Conservation (phyloP, 306 rosid genomes). For the Purshia tridentata region DNA sequence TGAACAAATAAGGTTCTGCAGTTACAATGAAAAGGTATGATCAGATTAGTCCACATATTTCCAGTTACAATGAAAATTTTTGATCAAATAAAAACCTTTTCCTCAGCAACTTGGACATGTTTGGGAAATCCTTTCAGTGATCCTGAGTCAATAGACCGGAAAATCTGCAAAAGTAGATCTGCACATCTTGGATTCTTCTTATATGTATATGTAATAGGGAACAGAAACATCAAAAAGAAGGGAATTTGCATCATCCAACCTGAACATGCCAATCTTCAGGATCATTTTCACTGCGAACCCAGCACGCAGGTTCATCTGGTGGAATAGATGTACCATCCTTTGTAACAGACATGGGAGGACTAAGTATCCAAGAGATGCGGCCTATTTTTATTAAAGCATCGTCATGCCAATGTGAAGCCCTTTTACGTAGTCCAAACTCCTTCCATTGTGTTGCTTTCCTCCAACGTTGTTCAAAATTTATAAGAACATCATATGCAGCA, state of each 20-base stretch:
- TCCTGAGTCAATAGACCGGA: constrained; percentile 93
- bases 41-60: constrained; percentile 5
- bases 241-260: constrained; percentile 49
- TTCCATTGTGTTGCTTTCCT: constrained; percentile 72
- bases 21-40: constrained; percentile 26
- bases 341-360: constrained; percentile 42
- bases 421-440: constrained; percentile 61
- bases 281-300: constrained; percentile 58
- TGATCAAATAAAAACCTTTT: constrained; percentile 43
- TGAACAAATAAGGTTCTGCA: constrained; percentile 84
- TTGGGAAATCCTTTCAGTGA: constrained; percentile 91
- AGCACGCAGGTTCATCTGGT: constrained; percentile 50
- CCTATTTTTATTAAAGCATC: constrained; percentile 71
- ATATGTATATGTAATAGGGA: not conserved
- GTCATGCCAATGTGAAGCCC: constrained; percentile 62
- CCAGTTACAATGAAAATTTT: constrained; percentile 7
- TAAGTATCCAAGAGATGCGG: constrained; percentile 92
- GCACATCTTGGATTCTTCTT: constrained; percentile 16
- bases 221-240: not conserved
- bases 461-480: constrained; percentile 98
- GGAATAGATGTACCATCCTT: constrained; percentile 47
- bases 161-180: constrained; percentile 51
- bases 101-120: constrained; percentile 34
- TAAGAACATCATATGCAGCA: constrained; percentile 91
- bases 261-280: constrained; percentile 93